phyloP scores from a whole-genome alignment of 2,329 filamentous ascomycete species.

The Sclerotinia minor region DNA sequence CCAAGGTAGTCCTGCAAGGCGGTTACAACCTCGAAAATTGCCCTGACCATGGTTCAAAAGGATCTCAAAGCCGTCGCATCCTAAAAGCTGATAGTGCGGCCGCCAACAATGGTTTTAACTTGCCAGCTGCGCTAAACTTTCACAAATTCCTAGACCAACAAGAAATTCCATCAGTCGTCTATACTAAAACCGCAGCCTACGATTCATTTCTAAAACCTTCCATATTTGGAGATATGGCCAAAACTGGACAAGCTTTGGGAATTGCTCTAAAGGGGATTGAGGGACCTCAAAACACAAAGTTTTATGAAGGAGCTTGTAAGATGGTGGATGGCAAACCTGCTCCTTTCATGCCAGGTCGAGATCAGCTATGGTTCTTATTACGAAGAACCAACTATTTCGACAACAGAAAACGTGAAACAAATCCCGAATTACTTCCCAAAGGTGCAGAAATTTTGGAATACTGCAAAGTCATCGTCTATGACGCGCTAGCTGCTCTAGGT shows the following conservation, averaged over 20 bases:
- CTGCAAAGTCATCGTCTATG: conserved; percentile 36
- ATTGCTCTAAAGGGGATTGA: conserved; percentile 33
- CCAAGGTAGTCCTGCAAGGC: conserved; percentile 35
- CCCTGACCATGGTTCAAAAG: neutral
- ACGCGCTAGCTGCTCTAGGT: conserved; percentile 38
- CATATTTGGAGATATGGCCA: conserved; percentile 31
- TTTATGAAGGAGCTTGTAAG: conserved; percentile 32
- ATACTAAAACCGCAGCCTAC: conserved; percentile 35
- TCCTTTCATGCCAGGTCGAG: neutral
- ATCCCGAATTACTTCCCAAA: conserved; percentile 23
- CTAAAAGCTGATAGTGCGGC: neutral
- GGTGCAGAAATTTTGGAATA: conserved; percentile 34
- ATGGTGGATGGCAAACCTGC: neutral
- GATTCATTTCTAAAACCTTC: conserved; percentile 29
- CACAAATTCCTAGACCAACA: conserved; percentile 32
- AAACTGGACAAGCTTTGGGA: conserved; percentile 33
- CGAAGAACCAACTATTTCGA: conserved; percentile 34
- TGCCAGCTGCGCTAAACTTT: conserved; percentile 29
- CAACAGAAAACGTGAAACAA: conserved; percentile 14
- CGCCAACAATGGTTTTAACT: conserved; percentile 37
- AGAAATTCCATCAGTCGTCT: conserved; percentile 32
- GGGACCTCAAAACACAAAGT: conserved; percentile 33
- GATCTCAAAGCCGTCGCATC: neutral
- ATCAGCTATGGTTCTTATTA: conserved; percentile 35
- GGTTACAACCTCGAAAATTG: neutral